These are phyloP conservation scores for Kondoa malvinella DNA, from an alignment of 768 basidiomycete species.

Conservation along the genomic window DNA sequence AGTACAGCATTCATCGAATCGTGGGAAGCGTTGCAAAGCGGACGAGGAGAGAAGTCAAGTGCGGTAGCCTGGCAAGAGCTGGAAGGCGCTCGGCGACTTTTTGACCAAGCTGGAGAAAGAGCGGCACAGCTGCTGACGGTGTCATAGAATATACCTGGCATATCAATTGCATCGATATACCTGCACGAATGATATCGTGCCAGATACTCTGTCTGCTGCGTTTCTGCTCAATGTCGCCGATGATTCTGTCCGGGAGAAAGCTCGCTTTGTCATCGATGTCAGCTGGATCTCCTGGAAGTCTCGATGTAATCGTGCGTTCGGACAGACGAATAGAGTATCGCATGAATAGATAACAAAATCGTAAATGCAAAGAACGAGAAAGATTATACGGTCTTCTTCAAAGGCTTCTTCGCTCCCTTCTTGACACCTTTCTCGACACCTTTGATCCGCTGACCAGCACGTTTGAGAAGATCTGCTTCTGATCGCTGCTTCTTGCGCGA, in stretches of 20 bases:
- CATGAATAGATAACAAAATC: too few relatives aligned
- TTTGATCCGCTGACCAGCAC: background rate
- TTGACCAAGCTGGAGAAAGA: background rate
- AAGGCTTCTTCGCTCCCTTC: background rate
- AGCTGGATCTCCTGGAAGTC: too few relatives aligned
- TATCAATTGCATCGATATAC: too few relatives aligned
- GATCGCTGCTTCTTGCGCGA: background rate
- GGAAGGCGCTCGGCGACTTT: background rate
- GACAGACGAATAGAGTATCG: too few relatives aligned
- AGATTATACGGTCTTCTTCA: too few relatives aligned
- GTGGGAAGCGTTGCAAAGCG: background rate
- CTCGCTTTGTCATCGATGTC: too few relatives aligned
- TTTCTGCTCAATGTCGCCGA: too few relatives aligned
- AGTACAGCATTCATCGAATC: background rate
- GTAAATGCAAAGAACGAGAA: too few relatives aligned
- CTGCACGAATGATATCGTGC: too few relatives aligned
- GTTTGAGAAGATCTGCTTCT: background rate
- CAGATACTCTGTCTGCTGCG: too few relatives aligned
- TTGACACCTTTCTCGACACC: background rate
- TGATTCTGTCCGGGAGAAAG: too few relatives aligned
- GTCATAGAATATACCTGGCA: background rate
- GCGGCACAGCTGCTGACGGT: background rate
- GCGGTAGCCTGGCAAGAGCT: background rate
- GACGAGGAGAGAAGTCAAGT: background rate
- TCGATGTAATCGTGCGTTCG: too few relatives aligned